These are phyloP conservation scores for Saccharomyces hybrid DNA, from an alignment of 1,139 yeast genomes.

Conservation along the genomic window DNA sequence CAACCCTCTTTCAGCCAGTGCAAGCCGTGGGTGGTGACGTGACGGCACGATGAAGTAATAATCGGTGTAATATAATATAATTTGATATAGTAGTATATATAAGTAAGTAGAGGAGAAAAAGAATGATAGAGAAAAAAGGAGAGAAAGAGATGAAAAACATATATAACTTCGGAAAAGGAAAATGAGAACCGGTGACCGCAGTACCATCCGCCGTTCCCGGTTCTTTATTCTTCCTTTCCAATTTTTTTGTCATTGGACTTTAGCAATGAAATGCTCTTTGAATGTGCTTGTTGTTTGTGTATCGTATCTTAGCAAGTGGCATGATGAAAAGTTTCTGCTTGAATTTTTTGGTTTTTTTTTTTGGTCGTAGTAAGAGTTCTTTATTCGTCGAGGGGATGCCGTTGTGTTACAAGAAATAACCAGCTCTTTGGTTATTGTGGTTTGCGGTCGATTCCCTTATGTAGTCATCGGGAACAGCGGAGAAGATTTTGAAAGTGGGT, in stretches of 20 bases:
- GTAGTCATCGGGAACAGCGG: no score
- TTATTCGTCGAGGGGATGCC: no score
- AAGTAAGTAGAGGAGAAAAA: not conserved
- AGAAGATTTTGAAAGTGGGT: no score
- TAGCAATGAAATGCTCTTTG: not conserved
- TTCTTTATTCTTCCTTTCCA: no score
- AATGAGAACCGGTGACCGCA: not conserved
- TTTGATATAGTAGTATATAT: not conserved
- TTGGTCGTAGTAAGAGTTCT: no score
- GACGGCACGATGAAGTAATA: not conserved
- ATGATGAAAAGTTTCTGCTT: not conserved
- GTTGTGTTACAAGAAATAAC: no score
- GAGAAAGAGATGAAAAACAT: no score
- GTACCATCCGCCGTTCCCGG: not conserved
- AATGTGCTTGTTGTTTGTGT: not conserved
- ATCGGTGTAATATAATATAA: not conserved
- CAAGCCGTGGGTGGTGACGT: not conserved
- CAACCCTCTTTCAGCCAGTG: not conserved
- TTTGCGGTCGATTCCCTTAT: no score
- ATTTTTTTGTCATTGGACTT: no score
- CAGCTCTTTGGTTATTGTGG: no score
- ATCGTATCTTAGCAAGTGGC: conserved; percentile 1
- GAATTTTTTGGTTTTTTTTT: not conserved
- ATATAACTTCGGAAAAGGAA: no score
- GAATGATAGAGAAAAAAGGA: no score